Conservation (phyloP, 768 basidiomycete genomes). For the Chalciporus piperatus region DNA sequence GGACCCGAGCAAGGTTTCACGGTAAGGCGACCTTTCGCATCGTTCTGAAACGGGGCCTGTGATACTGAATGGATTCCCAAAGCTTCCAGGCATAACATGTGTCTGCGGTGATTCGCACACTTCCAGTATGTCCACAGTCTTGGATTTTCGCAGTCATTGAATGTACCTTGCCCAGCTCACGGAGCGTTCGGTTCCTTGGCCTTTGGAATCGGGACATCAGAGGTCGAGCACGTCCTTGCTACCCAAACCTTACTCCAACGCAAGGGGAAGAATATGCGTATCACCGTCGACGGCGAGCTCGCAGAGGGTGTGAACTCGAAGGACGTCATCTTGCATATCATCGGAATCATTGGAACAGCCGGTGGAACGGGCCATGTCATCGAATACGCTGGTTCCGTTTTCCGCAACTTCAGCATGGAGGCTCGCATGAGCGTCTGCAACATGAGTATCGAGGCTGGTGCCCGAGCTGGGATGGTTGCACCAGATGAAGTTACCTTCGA, state of each 20-base stretch:
- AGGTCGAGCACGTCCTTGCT: slow-evolving; percentile 92
- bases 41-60: not conserved
- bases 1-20: slow-evolving; percentile 95
- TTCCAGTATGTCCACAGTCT: slow-evolving; percentile 56
- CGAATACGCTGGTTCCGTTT: slow-evolving; percentile 88
- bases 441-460: slow-evolving; percentile 95
- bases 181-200: slow-evolving; percentile 92
- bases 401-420: slow-evolving; percentile 85
- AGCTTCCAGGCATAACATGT: slow-evolving; percentile 77
- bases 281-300: slow-evolving; percentile 81
- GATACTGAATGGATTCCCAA: slow-evolving; percentile 3
- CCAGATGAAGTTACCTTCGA: slow-evolving; percentile 85
- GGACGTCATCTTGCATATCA: slow-evolving; percentile 88
- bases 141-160: slow-evolving; percentile 1
- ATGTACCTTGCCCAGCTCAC: slow-evolving; percentile 51
- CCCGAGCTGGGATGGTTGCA: slow-evolving; percentile 90
- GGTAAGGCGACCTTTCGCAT: slow-evolving; percentile 33
- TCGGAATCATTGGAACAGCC: slow-evolving; percentile 89
- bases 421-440: slow-evolving; percentile 90
- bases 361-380: slow-evolving; percentile 91
- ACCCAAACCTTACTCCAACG: slow-evolving; percentile 87
- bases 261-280: slow-evolving; percentile 91
- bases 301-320: slow-evolving; percentile 83
- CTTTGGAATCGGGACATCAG: slow-evolving; percentile 91
- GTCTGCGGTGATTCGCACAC: slow-evolving; percentile 95